Conservation (phyloP, 768 basidiomycete species). For the Mycena indigotica region DNA sequence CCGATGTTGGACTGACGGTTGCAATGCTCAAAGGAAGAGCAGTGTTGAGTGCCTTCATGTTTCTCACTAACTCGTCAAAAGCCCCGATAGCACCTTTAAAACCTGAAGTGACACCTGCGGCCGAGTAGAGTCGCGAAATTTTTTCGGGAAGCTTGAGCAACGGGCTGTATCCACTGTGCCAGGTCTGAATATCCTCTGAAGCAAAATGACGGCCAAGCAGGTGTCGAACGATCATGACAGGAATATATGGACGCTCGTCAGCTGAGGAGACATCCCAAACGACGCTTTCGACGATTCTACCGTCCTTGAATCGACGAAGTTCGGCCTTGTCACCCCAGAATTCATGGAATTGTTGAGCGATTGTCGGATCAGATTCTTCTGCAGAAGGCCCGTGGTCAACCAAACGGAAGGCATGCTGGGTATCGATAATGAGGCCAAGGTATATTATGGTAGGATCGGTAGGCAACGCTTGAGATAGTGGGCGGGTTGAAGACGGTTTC, state of each 20-base stretch:
- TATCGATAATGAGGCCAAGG: conserved; percentile 77
- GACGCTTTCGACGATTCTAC: conserved; percentile 89
- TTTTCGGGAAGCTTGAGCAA: conserved; percentile 60
- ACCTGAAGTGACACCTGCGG: conserved; percentile 47
- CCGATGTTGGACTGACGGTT: conserved; percentile 73
- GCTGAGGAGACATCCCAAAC: conserved; percentile 88
- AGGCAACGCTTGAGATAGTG: conserved; percentile 57
- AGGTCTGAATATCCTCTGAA: conserved; percentile 52
- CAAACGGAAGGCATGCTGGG: conserved; percentile 74
- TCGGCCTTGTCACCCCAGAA: conserved; percentile 95
- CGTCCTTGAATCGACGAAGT: conserved; percentile 93
- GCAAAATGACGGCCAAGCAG: conserved; percentile 77
- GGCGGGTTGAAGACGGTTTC: conserved; percentile 46
- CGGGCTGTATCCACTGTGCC: conserved; percentile 61
- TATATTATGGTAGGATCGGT: conserved; percentile 52
- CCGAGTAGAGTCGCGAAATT: conserved; percentile 47
- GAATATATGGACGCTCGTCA: conserved; percentile 81
- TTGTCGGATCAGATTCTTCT: conserved; percentile 55
- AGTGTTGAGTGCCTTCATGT: conserved; percentile 71
- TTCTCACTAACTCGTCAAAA: conserved; percentile 77
- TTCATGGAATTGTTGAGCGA: conserved; percentile 65
- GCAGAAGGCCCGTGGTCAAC: conserved; percentile 91
- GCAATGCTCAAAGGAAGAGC: conserved; percentile 78
- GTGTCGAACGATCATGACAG: conserved; percentile 71
- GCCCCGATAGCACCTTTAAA: conserved; percentile 76